Base-by-base conservation (phyloP, 352 stramenopile species). In the Phytophthora colocasiae region DNA sequence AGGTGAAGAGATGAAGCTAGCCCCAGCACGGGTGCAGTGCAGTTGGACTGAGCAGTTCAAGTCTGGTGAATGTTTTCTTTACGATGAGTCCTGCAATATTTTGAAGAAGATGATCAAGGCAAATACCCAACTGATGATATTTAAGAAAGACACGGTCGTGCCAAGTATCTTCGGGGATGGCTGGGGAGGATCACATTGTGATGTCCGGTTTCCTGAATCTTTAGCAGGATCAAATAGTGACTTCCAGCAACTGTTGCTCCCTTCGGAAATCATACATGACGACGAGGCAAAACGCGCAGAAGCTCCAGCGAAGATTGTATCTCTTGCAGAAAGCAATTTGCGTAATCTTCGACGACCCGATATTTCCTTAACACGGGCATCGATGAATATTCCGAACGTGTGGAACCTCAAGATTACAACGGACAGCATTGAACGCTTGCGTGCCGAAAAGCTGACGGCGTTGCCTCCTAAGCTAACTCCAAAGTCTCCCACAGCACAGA, bases 381-480 rank as follows among this genome's bases (percentile, higher is more conserved):
- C 74, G 12, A 66, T 81, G 47, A 69, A 78, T 34, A 63, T 68
- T 14, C 65, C 71, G 15, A 60, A 29, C 8, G 34, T 85, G 9
- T 85, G 77, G 77, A 73, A 66, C 17, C 48, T 64, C 11, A 22
- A 40, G 10, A 12, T 39, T n/a, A 27, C 62, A 10, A 10, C 24
- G 8, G 34, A 47, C 24, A 46, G 17, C 24, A n/a, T 63, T 11
- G n/a, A 22, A 51, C n/a, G 43, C 19, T 46, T 66, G 51, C 24
- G 56, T 48, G 6, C 50, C 24, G 67, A 82, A 24, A 15, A 68
- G 17, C 26, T 69, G 24, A 31, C 41, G 31, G 6, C 27, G 8
- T 27, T 26, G 32, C 11, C 15, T 34, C 45, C 40, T 17, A 39
- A 48, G 40, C n/a, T 49, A 55, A 47, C 50, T 49, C 43, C 43